Conservation (phyloP, 257 asterid species). For the Solanum lycopersicoides region DNA sequence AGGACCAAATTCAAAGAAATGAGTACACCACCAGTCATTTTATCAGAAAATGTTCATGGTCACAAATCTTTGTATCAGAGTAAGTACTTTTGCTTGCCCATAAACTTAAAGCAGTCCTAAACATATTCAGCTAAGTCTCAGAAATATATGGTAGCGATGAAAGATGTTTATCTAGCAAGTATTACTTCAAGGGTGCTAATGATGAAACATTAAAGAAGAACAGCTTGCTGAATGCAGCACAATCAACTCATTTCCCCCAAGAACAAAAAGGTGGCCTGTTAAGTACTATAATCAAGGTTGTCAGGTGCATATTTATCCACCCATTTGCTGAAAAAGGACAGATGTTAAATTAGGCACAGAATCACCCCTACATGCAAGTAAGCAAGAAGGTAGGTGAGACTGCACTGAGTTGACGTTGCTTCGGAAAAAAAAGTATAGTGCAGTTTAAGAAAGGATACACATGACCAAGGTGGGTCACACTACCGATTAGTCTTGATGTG, state of each 20-base stretch:
- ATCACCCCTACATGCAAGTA: not conserved
- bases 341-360: not conserved
- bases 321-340: not conserved
- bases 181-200: not conserved
- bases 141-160: not conserved
- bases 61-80: not conserved
- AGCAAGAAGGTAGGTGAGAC: not conserved
- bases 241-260: not conserved
- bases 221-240: not conserved
- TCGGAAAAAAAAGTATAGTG: not conserved
- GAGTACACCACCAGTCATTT: not conserved
- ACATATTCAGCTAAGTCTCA: not conserved
- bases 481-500: not conserved
- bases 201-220: not conserved
- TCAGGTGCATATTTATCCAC: not conserved
- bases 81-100: not conserved
- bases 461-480: not conserved
- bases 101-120: too few species aligned
- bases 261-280: not conserved
- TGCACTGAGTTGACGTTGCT: not conserved
- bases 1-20: not conserved
- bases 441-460: not conserved
- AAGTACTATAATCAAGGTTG: not conserved
- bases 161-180: not conserved
- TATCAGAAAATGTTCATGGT: not conserved